Percentiles rank a stretch among this genome's conserved stretches.
Conservation (phyloP, 257 asterid genomes). For the Jacaranda copaia region DNA sequence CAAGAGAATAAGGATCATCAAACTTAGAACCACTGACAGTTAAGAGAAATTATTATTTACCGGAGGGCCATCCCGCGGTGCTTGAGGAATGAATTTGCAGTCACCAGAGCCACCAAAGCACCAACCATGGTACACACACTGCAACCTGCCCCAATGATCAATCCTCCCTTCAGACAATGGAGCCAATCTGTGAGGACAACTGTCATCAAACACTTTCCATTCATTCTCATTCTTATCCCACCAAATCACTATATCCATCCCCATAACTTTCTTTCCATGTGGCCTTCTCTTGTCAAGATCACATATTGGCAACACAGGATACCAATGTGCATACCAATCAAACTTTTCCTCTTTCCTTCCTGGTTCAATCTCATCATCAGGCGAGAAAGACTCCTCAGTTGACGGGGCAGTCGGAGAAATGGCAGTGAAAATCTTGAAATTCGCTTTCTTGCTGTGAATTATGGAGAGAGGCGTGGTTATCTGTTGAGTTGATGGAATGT, state of each 20-base stretch:
- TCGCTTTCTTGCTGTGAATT: conserved; percentile 36
- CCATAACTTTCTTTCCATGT: conserved; percentile 75
- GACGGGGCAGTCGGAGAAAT: conserved; percentile 44
- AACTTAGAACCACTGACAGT: not conserved
- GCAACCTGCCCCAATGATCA: conserved; percentile 91
- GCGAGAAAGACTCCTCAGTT: conserved; percentile 38
- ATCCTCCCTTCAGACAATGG: conserved; percentile 92
- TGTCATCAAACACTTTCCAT: conserved; percentile 89
- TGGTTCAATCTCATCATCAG: conserved; percentile 43
- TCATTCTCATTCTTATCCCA: conserved; percentile 76
- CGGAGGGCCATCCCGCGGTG: conserved; percentile 89
- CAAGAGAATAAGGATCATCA: not conserved
- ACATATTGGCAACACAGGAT: conserved; percentile 74
- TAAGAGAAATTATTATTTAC: conserved; percentile 36
- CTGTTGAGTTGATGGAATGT: conserved; percentile 32
- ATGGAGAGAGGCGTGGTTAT: conserved; percentile 25
- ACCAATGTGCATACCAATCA: conserved; percentile 91
- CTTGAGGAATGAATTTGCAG: conserved; percentile 88
- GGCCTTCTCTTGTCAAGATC: conserved; percentile 92
- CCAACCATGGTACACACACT: conserved; percentile 97
- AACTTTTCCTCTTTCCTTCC: conserved; percentile 54
- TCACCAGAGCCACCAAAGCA: conserved; percentile 84
- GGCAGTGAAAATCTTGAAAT: conserved; percentile 58
- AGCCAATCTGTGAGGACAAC: conserved; percentile 88
- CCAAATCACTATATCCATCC: conserved; percentile 83